Base-by-base conservation (phyloP, 495 filamentous ascomycete genomes). In the Hypoxylon trugodes region DNA sequence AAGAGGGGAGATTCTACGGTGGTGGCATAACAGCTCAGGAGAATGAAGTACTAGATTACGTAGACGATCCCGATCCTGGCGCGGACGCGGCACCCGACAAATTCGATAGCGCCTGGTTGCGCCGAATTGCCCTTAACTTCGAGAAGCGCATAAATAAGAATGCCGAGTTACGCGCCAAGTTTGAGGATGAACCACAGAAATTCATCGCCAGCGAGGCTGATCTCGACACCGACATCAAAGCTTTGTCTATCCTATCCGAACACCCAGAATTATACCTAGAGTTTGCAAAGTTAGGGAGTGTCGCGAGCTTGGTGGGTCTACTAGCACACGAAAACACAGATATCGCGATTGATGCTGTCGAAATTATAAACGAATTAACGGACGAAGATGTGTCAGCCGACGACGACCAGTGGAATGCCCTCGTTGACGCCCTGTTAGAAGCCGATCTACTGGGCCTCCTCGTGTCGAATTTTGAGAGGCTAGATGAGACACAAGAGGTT, bases 271-370 rank as follows among this genome's bases (percentile, higher is more conserved):
- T 98, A 10, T 98, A 95, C 71, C 80, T 77, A 21, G 90, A 96
- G 61, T 96, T 99, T 67, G 84, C 87, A 10, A 88, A 87, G 48
- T 72, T 96, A 49, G 95, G 92, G 22, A 89, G 88, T 57, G 87
- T 88, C 0, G 87, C 75, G 0, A 90, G 88, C 13, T 75, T 99
- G 51, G 90, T 96, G 1, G 83, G 86, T 0, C 73, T 99, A 45
- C 76, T 99, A 21, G 88, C 94, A 5, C 95, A 98, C 70, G 95
- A 99, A 68, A 99, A 99, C 74, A 91, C 93, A 1, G 95, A 99
- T 74, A 96, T 99, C 61, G 93, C 95, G 5, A 96, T 97, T 61
- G 91, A 89, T 67, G 90, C 88, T 0, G 86, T 97, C 4, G 92
- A 98, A 72, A 93, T 97, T 35, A 87, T 99, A 49, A 86, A 85